phyloP scores from a whole-genome alignment of 1,139 yeast species.

The Eremothecium coryli region DNA sequence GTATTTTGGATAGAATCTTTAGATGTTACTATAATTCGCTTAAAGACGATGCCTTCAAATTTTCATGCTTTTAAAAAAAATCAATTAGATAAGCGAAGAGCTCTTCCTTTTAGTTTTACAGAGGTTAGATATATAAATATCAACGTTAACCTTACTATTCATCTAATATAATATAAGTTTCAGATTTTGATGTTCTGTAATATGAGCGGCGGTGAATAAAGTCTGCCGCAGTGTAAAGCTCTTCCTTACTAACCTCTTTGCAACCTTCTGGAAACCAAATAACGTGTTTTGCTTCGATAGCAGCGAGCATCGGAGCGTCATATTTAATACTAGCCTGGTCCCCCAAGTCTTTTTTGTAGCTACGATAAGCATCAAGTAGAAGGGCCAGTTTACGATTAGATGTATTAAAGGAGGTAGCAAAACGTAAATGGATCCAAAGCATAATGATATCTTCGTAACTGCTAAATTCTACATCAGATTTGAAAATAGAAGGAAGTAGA shows the following conservation, averaged over 20 bases:
- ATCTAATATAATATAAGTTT: conserved; percentile 11
- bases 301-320: not conserved
- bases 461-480: conserved; percentile 13
- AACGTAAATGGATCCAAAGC: conserved; percentile 22
- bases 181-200: conserved; percentile 16
- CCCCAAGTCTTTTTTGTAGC: not conserved
- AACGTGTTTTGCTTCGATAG: not conserved
- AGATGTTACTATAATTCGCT: too few species aligned
- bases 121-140: too few species aligned
- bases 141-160: too few species aligned
- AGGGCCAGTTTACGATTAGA: not conserved
- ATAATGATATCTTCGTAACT: conserved; percentile 17
- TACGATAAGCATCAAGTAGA: not conserved
- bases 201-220: conserved; percentile 16
- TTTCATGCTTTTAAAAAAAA: too few species aligned
- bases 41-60: too few species aligned
- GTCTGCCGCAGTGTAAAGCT: conserved; percentile 11
- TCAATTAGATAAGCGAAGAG: too few species aligned
- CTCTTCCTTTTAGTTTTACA: too few species aligned
- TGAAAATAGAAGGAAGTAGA: conserved; percentile 15
- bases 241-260: conserved; percentile 5
- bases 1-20: too few species aligned
- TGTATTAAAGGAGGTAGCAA: not conserved
- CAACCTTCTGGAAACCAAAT: conserved; percentile 9
- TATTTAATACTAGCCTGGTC: not conserved